Evolutionary conservation across 2,329 filamentous ascomycete species (phyloP).

Genomic region (Penicillium hordei): DNA sequence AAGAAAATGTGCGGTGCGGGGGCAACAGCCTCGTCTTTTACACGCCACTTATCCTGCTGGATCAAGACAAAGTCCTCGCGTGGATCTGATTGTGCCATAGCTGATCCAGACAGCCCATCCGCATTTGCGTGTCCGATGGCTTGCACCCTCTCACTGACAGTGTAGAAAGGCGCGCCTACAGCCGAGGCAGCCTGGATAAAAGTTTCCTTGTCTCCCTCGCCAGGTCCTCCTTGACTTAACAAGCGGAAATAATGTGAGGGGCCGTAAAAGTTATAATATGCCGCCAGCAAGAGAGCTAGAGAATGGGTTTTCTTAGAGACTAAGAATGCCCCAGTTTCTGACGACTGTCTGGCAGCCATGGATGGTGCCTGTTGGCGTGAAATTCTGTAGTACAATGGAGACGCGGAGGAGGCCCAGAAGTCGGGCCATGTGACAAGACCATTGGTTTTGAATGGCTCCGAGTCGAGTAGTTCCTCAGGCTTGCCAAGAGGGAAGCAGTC

Average conservation of each 20-base stretch:
- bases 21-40: slow-evolving; percentile 33
- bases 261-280: slow-evolving; percentile 41
- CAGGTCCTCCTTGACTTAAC: slow-evolving; percentile 40
- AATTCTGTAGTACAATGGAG: slow-evolving; percentile 46
- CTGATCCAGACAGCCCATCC: slow-evolving; percentile 34
- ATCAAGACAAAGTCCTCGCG: slow-evolving; percentile 38
- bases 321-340: slow-evolving; percentile 39
- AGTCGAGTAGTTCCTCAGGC: slow-evolving; percentile 50
- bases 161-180: slow-evolving; percentile 35
- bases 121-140: slow-evolving; percentile 35
- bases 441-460: slow-evolving; percentile 52
- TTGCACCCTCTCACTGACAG: slow-evolving; percentile 39
- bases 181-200: slow-evolving; percentile 39
- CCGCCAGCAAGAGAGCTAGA: slow-evolving; percentile 35
- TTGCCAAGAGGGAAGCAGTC: slow-evolving; percentile 55
- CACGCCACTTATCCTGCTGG: slow-evolving; percentile 34
- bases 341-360: slow-evolving; percentile 37
- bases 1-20: slow-evolving; percentile 39
- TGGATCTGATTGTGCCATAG: slow-evolving; percentile 42
- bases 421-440: slow-evolving; percentile 61
- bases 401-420: slow-evolving; percentile 49
- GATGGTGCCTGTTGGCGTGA: slow-evolving; percentile 37
- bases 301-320: slow-evolving; percentile 40
- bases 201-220: slow-evolving; percentile 43
- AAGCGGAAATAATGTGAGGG: slow-evolving; percentile 41